Percentiles rank a stretch among this genome's conserved stretches.
Conservation (phyloP, 2,329 filamentous ascomycete genomes). For the Pleurostoma richardsiae region DNA sequence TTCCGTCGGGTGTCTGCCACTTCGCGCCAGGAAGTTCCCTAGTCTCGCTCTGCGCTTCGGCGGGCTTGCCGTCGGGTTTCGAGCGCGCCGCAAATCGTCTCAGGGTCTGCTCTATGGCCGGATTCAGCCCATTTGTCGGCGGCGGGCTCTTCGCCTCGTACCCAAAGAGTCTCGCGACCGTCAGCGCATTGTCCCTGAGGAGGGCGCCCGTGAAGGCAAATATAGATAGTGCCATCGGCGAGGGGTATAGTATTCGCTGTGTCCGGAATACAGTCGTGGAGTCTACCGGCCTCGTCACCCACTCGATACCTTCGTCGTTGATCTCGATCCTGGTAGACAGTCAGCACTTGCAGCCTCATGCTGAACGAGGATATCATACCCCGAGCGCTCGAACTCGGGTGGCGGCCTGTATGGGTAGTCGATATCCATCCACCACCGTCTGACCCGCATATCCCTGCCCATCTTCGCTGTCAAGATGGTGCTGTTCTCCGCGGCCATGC, state of each 20-base stretch:
- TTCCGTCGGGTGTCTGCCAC: neutral
- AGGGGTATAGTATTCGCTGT: constrained; percentile 48
- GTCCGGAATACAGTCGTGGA: constrained; percentile 37
- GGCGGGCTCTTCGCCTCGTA: constrained; percentile 20
- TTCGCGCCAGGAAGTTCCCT: neutral
- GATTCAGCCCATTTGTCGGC: constrained; percentile 10
- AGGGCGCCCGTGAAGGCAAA: constrained; percentile 48
- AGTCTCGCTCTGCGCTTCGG: constrained; percentile 5
- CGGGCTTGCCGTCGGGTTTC: constrained; percentile 10
- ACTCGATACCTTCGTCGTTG: constrained; percentile 41
- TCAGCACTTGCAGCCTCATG: constrained; percentile 12
- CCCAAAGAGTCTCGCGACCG: constrained; percentile 40
- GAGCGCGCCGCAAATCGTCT: constrained; percentile 14
- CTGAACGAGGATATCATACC: constrained; percentile 35
- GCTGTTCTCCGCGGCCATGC: constrained; percentile 34
- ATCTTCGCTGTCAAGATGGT: constrained; percentile 34
- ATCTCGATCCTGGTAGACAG: constrained; percentile 37
- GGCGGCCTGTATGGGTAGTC: constrained; percentile 55
- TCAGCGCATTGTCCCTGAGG: constrained; percentile 35
- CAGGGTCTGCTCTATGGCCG: constrained; percentile 23
- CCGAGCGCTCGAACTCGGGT: constrained; percentile 52
- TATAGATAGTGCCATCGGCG: constrained; percentile 41
- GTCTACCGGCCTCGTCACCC: constrained; percentile 43
- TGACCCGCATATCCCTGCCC: constrained; percentile 43
- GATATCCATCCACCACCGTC: constrained; percentile 55